Base-by-base conservation (phyloP, 495 filamentous ascomycete species). In the Podospora comata region DNA sequence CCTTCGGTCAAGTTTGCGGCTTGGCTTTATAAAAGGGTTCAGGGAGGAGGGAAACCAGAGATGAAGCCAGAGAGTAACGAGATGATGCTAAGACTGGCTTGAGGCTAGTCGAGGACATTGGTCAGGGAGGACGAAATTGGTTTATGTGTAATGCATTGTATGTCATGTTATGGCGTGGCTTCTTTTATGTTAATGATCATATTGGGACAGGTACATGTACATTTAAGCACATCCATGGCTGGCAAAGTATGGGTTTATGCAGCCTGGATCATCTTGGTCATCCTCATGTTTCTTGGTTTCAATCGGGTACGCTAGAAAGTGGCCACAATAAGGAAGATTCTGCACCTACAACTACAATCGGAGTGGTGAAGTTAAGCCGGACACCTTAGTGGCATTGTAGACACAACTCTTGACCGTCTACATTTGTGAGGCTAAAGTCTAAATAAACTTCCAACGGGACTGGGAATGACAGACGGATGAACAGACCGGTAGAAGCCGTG, bases 1-100 rank as follows among this genome's bases (percentile, higher is more conserved):
- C 87, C 85, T 5, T 80, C 81, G 39, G 79, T 88, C 53, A 78
- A 72, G 57, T 82, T 88, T 66, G 70, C 83, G n/a, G 75, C 74
- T 18, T 88, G 86, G 86, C 63, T 84, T 54, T 87, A 87, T 68
- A 77, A 73, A 60, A 77, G 71, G 73, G 61, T 71, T 23, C 58
- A 74, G 18, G 70, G 68, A 18, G 70, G 59, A 0, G 67, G 64
- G 9, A 58, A n/a, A 27, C 28, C 58, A 26, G 68, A 74, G 32
- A 32, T 60, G 28, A 74, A 74, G 57, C 69, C 58, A 2, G 57
- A 68, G 53, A 61, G 58, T 5, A 20, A 48, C 1, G 68, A 54
- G 26, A 57, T 69, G 30, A 19, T 73, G 15, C 60, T 62, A 65
- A 64, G 71, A 34, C 56, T 73, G 60, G 71, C 64, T 19, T 73